Percentiles rank a stretch among this genome's conserved stretches.
phyloP scores from a whole-genome alignment of 169 alveolate genomes.

The Cryptosporidium sp. region DNA sequence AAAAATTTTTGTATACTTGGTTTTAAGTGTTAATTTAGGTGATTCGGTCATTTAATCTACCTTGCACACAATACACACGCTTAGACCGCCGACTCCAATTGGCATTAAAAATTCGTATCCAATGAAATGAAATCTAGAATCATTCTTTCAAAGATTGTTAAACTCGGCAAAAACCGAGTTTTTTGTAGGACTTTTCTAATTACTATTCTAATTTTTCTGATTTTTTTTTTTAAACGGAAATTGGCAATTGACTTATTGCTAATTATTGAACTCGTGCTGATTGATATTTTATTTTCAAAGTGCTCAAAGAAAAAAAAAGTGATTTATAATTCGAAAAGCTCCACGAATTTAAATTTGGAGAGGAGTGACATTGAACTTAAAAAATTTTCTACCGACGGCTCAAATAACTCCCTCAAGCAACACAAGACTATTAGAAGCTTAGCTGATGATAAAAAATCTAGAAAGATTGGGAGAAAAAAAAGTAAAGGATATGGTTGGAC shows the following conservation, averaged over 20 bases:
- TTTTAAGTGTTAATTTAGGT: background rate
- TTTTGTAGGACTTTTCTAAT: constrained; percentile 43
- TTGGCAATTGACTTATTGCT: constrained; percentile 21
- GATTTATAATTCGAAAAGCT: background rate
- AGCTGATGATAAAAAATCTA: background rate
- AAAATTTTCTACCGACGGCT: background rate
- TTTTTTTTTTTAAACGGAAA: constrained; percentile 12
- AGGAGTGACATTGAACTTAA: constrained; percentile 1
- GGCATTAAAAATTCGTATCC: background rate
- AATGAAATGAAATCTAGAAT: constrained; percentile 13
- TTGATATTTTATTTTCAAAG: background rate
- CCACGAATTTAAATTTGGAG: background rate
- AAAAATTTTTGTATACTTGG: background rate
- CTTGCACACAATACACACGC: constrained; percentile 18
- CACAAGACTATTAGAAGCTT: background rate
- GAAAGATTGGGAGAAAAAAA: constrained; percentile 8
- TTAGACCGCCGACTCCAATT: background rate
- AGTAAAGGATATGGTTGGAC: constrained; percentile 59
- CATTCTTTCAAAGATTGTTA: background rate
- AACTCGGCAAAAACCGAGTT: constrained; percentile 33
- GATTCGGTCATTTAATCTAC: background rate
- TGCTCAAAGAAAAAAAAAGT: background rate
- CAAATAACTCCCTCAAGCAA: background rate
- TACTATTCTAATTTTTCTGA: constrained; percentile 9
- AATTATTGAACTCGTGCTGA: background rate